Evolutionary conservation across 2,329 filamentous ascomycete genomes (phyloP), one percentile per base, ranked within the genome.

Genomic region (Cytospora piceae): DNA sequence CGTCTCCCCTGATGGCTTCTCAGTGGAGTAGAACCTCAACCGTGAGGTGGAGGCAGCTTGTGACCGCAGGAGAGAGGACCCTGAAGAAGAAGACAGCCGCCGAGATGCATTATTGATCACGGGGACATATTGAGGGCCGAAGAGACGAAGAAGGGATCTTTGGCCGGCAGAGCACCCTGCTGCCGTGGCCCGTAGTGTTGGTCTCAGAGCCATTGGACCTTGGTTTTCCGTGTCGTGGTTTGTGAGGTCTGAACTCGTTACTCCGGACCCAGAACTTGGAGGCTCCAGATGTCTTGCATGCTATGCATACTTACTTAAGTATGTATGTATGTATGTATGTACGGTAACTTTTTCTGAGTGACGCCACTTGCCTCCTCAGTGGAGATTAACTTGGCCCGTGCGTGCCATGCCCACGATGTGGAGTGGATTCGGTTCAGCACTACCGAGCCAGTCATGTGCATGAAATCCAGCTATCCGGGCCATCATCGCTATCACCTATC

Each of bases 101-200:
- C 12, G 59, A 56, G 39, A 22, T 61, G 31, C 66, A 58, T 32
- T 72, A 39, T n/a, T 61, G n/a, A 58, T 17, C 34, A 60, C 42
- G 54, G 57, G 46, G 7, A 51, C 39, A 27, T 32, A 32, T 49
- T 42, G 49, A 24, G 72, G 71, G 6, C 71, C 68, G 59, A 74
- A 74, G 54, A 68, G 72, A 53, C 71, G 68, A 15, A 75, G 57
- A 24, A 74, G 49, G 20, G 70, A 71, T 27, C 71, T 59, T 58
- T 74, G 72, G 68, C 74, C 74, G 55, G 70, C 70, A 32, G 71
- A 70, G 68, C 75, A 77, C 52, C 72, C 70, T 53, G 72, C 70
- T 29, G 72, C 70, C 24, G 71, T 70, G 22, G 72, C 71, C 62
- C 71, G 70, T 31, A 75, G 64, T 22, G 71, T 68, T 65, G 69